These are phyloP conservation scores for Fusarium begoniae DNA, from an alignment of 2,329 filamentous ascomycete species.

Conservation along the genomic window DNA sequence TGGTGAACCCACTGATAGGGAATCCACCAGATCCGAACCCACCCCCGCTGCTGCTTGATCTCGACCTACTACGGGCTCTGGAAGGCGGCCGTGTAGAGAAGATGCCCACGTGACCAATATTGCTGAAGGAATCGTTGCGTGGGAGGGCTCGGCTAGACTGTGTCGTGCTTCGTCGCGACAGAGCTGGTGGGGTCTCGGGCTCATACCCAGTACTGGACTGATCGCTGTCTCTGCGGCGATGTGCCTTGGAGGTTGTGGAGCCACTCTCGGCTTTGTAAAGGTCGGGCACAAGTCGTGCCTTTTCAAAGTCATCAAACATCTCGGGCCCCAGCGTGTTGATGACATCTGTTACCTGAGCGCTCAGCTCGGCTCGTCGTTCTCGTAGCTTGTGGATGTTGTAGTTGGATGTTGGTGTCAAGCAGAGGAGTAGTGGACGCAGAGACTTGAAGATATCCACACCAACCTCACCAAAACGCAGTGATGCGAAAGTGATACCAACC, in stretches of 20 bases:
- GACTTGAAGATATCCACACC: constrained; percentile 99
- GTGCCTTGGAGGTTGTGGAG: constrained; percentile 32
- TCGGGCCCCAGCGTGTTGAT: constrained; percentile 97
- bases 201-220: constrained; percentile 53
- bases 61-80: constrained; percentile 75
- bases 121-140: constrained; percentile 92
- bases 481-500: constrained; percentile 88
- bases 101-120: constrained; percentile 86
- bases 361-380: constrained; percentile 75
- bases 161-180: constrained; percentile 61
- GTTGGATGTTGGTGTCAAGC: constrained; percentile 82
- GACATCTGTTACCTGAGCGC: constrained; percentile 83
- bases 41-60: constrained; percentile 74
- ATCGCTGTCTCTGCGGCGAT: constrained; percentile 59
- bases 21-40: constrained; percentile 69
- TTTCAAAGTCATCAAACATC: constrained; percentile 96
- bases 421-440: constrained; percentile 84
- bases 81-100: constrained; percentile 91
- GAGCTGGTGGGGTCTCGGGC: constrained; percentile 51
- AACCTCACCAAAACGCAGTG: constrained; percentile 94
- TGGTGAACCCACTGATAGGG: constrained; percentile 75
- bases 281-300: constrained; percentile 73
- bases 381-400: constrained; percentile 86
- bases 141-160: constrained; percentile 68
- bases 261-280: constrained; percentile 53